A percentile compares a stretch with the other conserved stretches of the same genome.
Conservation (phyloP, 208 protist species). For the Leptomonas pyrrhocoris region DNA sequence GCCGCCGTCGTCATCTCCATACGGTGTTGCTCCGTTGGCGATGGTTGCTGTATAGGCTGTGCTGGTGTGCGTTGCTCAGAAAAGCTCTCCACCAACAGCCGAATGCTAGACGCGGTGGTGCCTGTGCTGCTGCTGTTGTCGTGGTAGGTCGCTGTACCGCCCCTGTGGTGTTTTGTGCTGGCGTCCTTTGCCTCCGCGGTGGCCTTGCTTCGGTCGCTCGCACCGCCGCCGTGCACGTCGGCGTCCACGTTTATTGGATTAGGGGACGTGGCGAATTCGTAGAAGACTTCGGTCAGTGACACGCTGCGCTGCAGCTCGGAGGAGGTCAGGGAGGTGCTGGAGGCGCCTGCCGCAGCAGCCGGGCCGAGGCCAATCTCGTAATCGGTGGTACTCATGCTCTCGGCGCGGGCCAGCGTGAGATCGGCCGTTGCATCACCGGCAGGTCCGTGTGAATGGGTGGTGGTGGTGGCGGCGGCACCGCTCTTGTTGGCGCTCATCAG, state of each 20-base stretch:
- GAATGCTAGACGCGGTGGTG: not conserved
- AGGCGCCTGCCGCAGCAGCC: not conserved
- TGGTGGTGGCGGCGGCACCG: no score
- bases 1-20: not conserved
- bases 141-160: constrained; percentile 1
- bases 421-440: not conserved
- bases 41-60: not conserved
- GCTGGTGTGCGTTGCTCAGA: not conserved
- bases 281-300: not conserved
- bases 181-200: not conserved
- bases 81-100: not conserved
- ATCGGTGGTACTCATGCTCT: not conserved
- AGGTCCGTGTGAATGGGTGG: not conserved
- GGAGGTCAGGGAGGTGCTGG: not conserved
- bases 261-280: not conserved
- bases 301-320: not conserved
- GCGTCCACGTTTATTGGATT: not conserved
- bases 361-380: not conserved
- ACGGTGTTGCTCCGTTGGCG: not conserved
- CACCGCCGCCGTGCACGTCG: not conserved
- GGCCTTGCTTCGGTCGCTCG: not conserved
- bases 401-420: not conserved
- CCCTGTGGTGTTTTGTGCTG: not conserved
- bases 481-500: not conserved
- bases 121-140: not conserved